Conservation (phyloP, 31 red algal genomes). For the Asparagopsis taxiformis region DNA sequence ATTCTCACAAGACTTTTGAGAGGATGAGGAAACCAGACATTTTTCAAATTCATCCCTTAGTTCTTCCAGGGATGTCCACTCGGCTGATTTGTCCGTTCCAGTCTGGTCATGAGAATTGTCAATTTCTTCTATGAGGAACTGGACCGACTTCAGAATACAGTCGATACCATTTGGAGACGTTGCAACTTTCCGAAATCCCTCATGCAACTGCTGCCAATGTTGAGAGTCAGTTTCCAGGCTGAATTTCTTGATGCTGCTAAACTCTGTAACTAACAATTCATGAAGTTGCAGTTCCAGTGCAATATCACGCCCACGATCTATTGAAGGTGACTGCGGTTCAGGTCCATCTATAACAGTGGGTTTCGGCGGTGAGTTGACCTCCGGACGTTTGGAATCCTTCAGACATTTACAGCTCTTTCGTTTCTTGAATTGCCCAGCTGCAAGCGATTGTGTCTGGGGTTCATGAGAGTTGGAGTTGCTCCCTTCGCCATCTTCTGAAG, state of each 20-base stretch:
- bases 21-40: not conserved
- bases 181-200: not conserved
- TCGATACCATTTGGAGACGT: not conserved
- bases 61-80: not conserved
- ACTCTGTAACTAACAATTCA: not conserved
- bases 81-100: not conserved
- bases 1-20: not conserved
- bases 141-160: not conserved
- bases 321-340: not conserved
- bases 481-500: constrained; percentile 58
- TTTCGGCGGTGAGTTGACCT: not conserved
- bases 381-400: constrained; percentile 3
- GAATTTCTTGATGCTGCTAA: not conserved
- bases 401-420: constrained; percentile 49
- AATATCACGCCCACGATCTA: not conserved
- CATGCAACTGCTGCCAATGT: not conserved
- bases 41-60: not conserved
- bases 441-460: constrained; percentile 14
- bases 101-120: not conserved
- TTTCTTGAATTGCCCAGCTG: constrained; percentile 13
- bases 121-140: constrained; percentile 1
- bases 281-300: not conserved
- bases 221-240: not conserved
- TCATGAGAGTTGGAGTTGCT: constrained; percentile 30
- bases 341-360: not conserved